phyloP scores from a whole-genome alignment of 345 rosid genomes.

The Salix exigua region DNA sequence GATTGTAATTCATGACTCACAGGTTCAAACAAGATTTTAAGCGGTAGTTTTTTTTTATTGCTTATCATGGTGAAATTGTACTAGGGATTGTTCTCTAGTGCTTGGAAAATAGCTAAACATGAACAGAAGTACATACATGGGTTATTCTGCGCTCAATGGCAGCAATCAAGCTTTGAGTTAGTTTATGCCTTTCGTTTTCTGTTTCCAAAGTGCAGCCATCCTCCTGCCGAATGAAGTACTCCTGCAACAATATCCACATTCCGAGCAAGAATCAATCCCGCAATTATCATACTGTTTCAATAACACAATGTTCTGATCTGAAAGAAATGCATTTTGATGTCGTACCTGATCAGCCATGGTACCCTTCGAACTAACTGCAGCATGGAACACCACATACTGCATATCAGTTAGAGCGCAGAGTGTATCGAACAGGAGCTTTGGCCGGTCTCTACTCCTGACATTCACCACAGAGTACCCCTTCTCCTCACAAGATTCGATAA shows the following conservation, averaged over 20 bases:
- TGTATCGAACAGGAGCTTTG: conserved; percentile 80
- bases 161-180: conserved; percentile 65
- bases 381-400: conserved; percentile 84
- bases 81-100: background rate
- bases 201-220: conserved; percentile 66
- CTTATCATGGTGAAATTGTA: too few species aligned
- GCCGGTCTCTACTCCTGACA: conserved; percentile 64
- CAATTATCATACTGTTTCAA: background rate
- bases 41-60: background rate
- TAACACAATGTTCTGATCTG: background rate
- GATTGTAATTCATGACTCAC: background rate
- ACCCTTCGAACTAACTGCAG: conserved; percentile 64
- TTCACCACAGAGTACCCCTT: conserved; percentile 74
- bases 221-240: conserved; percentile 73
- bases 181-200: conserved; percentile 47
- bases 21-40: background rate
- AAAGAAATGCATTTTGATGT: background rate
- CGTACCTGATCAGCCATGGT: conserved; percentile 63
- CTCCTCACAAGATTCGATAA: conserved; percentile 59
- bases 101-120: too few species aligned
- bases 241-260: conserved; percentile 38
- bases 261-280: background rate
- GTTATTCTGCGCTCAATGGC: conserved; percentile 68
- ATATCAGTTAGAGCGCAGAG: conserved; percentile 72
- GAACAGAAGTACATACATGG: conserved; percentile 30